These are phyloP conservation scores for Paraphoma sp. DNA, from an alignment of 2,329 filamentous ascomycete genomes.

Conservation along the genomic window DNA sequence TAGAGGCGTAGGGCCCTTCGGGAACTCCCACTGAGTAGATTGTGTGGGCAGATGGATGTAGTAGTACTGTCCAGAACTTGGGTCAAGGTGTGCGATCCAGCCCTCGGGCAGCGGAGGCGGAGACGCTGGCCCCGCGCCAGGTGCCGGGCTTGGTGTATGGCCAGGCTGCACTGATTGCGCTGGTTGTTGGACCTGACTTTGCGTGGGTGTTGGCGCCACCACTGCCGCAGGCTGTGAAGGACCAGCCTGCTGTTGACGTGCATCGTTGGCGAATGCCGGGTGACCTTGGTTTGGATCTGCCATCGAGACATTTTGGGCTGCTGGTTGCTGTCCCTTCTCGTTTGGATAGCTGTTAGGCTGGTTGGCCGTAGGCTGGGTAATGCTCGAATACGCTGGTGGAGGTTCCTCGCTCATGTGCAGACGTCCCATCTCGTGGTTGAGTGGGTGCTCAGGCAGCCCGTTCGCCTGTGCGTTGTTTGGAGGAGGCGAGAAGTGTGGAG, in stretches of 20 bases:
- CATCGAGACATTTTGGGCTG: constrained; percentile 34
- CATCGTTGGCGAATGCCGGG: constrained; percentile 90
- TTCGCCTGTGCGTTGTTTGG: constrained; percentile 30
- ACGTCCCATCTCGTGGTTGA: constrained; percentile 86
- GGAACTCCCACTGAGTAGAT: constrained; percentile 98
- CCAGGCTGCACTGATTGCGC: constrained; percentile 27
- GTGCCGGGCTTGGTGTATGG: constrained; percentile 52
- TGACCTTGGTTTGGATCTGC: constrained; percentile 65
- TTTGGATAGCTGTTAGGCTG: constrained; percentile 69
- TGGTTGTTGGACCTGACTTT: constrained; percentile 31
- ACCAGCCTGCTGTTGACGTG: constrained; percentile 60
- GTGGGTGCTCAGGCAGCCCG: constrained; percentile 61
- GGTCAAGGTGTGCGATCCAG: constrained; percentile 96
- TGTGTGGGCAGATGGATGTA: constrained; percentile 97
- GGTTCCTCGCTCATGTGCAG: constrained; percentile 82
- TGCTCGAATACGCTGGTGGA: constrained; percentile 92
- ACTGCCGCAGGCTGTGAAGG: constrained; percentile 44
- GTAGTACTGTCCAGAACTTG: constrained; percentile 96
- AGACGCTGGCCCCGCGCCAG: constrained; percentile 74
- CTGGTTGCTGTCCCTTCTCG: constrained; percentile 70
- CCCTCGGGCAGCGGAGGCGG: constrained; percentile 94
- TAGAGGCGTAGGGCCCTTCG: constrained; percentile 90
- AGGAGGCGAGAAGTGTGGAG: constrained; percentile 32
- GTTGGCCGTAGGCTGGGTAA: constrained; percentile 53
- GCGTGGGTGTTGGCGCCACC: constrained; percentile 40